Conservation (phyloP, 1,284 basidiomycete genomes). For the Sporisorium iseilematis-ciliati region DNA sequence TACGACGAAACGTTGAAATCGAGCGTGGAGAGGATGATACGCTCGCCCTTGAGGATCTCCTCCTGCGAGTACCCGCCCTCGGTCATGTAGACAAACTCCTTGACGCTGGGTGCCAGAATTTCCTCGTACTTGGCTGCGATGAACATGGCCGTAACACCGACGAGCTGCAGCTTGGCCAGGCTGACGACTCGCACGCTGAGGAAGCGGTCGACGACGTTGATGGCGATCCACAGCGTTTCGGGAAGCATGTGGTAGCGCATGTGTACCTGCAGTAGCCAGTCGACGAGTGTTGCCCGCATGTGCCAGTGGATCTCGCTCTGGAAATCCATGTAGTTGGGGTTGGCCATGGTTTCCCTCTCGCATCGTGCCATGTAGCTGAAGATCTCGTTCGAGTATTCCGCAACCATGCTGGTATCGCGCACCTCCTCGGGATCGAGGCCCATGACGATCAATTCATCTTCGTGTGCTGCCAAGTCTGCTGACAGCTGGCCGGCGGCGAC, state of each 20-base stretch:
- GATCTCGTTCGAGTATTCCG: constrained; percentile 97
- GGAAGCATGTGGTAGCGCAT: constrained; percentile 78
- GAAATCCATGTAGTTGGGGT: constrained; percentile 91
- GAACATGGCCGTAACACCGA: constrained; percentile 78
- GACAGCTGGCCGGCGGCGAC: constrained; percentile 57
- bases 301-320: constrained; percentile 94
- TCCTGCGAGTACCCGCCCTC: constrained; percentile 86
- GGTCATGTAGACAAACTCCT: constrained; percentile 76
- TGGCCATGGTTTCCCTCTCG: constrained; percentile 89
- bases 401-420: constrained; percentile 95
- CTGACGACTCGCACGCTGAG: constrained; percentile 76
- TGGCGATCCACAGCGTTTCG: constrained; percentile 78
- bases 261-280: constrained; percentile 77
- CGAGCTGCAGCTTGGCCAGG: constrained; percentile 77
- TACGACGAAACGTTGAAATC: constrained; percentile 96
- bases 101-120: constrained; percentile 68
- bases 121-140: constrained; percentile 76
- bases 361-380: constrained; percentile 86
- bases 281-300: constrained; percentile 68
- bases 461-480: constrained; percentile 61
- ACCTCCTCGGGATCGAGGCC: constrained; percentile 74
- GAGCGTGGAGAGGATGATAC: constrained; percentile 84
- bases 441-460: constrained; percentile 65
- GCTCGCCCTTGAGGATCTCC: constrained; percentile 95
- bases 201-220: constrained; percentile 78